phyloP scores from a whole-genome alignment of 345 rosid genomes.

The Gossypium australe region DNA sequence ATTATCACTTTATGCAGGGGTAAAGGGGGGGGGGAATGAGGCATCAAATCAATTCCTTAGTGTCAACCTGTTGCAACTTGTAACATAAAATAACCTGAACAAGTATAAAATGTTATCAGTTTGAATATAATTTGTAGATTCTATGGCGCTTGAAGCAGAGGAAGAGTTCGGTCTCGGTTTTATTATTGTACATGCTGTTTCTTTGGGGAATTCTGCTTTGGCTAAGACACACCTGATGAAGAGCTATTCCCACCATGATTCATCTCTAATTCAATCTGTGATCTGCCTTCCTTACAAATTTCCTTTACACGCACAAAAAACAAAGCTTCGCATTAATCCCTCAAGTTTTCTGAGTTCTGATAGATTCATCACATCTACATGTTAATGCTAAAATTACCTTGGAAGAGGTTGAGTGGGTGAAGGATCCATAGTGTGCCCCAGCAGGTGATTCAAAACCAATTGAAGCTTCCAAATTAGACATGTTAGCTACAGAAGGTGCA shows the following conservation, averaged over 20 bases:
- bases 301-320: constrained; percentile 28
- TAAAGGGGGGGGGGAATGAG: neutral
- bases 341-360: neutral
- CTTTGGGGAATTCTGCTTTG: constrained; percentile 2
- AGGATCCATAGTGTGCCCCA: constrained; percentile 34
- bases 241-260: constrained; percentile 29
- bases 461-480: constrained; percentile 24
- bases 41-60: neutral
- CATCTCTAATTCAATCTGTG: constrained; percentile 27
- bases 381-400: constrained; percentile 31
- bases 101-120: constrained; percentile 23
- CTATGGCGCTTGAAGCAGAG: constrained; percentile 13
- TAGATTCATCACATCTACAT: neutral
- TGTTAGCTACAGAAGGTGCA: constrained; percentile 23
- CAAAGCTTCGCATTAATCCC: constrained; percentile 4
- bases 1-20: neutral
- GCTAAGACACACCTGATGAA: constrained; percentile 36
- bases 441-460: constrained; percentile 33
- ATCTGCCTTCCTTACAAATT: constrained; percentile 27
- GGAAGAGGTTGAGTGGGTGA: constrained; percentile 28
- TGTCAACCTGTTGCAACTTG: constrained; percentile 19
- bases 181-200: constrained; percentile 14
- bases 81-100: constrained; percentile 15
- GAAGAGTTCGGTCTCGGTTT: constrained; percentile 1
- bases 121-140: constrained; percentile 21